These are phyloP conservation scores for Phanerochaete carnosa DNA, from an alignment of 768 basidiomycete species.

Conservation along the genomic window DNA sequence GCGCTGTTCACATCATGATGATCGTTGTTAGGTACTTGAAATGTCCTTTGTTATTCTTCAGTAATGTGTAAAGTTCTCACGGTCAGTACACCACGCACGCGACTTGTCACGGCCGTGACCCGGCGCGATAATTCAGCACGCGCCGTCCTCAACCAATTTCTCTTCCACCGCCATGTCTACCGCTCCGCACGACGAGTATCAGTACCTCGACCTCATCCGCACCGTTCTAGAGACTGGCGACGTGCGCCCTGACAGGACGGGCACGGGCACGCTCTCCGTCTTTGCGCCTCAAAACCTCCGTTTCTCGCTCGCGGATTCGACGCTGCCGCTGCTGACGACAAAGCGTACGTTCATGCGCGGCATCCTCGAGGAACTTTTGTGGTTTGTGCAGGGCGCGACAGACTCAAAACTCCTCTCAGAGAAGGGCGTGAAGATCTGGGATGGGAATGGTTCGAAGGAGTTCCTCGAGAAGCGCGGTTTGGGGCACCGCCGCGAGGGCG, in stretches of 20 bases:
- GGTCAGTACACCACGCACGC: neutral
- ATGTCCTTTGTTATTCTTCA: no score
- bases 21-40: neutral
- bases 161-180: neutral
- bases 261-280: slow-evolving; percentile 88
- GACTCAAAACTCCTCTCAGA: slow-evolving; percentile 72
- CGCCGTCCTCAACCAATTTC: neutral
- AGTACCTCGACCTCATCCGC: slow-evolving; percentile 83
- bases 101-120: neutral
- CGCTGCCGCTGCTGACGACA: slow-evolving; percentile 89
- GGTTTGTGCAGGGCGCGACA: slow-evolving; percentile 87
- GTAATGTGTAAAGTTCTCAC: neutral
- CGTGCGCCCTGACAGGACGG: slow-evolving; percentile 83
- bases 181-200: slow-evolving; percentile 71
- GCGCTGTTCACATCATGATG: no score
- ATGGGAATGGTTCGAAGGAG: slow-evolving; percentile 87
- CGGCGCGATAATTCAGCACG: neutral
- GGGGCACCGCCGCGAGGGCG: slow-evolving; percentile 82
- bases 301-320: slow-evolving; percentile 75
- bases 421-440: slow-evolving; percentile 96
- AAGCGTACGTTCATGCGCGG: slow-evolving; percentile 92
- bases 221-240: slow-evolving; percentile 76
- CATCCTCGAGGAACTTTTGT: slow-evolving; percentile 90
- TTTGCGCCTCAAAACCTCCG: slow-evolving; percentile 90
- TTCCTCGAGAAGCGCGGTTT: slow-evolving; percentile 86